Evolutionary conservation across 768 basidiomycete species (phyloP).

Genomic region (Termitomyces sp.): DNA sequence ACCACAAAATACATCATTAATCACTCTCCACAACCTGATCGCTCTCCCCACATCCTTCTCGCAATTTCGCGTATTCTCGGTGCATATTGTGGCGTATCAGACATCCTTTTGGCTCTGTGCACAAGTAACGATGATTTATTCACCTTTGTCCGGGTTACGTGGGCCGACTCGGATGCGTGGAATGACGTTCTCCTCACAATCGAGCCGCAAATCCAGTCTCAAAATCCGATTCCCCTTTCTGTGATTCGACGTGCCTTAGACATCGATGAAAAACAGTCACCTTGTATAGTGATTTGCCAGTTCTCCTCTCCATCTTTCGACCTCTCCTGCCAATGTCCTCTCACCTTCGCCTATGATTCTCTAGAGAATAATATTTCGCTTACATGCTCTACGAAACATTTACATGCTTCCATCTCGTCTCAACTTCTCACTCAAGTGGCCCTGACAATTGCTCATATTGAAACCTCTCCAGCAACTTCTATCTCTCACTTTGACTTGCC

Average conservation of each 20-base stretch:
- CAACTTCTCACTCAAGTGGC: conserved; percentile 27
- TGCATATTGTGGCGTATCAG: conserved; percentile 26
- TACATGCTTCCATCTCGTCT: conserved; percentile 16
- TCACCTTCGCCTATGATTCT: conserved; percentile 8
- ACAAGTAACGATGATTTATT: conserved; percentile 3
- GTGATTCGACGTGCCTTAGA: conserved; percentile 20
- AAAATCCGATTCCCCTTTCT: conserved; percentile 11
- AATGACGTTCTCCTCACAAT: conserved; percentile 15
- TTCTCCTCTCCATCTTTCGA: conserved; percentile 13
- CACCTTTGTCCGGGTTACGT: conserved; percentile 22
- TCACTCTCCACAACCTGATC: not conserved
- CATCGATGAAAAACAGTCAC: conserved; percentile 22
- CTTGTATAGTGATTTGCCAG: conserved; percentile 24
- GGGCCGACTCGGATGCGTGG: conserved; percentile 24
- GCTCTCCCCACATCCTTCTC: conserved; percentile 16
- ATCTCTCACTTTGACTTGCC: conserved; percentile 19
- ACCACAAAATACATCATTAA: not conserved
- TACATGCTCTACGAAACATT: conserved; percentile 16
- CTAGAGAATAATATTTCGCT: conserved; percentile 6
- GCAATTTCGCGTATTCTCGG: conserved; percentile 26
- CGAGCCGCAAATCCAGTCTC: conserved; percentile 1
- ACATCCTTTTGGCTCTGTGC: conserved; percentile 26
- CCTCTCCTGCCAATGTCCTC: conserved; percentile 12
- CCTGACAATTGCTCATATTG: conserved; percentile 17
- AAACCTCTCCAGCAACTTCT: conserved; percentile 9